Evolutionary conservation across 345 rosid species (phyloP).

Genomic region (Euphorbia pulcherrima): DNA sequence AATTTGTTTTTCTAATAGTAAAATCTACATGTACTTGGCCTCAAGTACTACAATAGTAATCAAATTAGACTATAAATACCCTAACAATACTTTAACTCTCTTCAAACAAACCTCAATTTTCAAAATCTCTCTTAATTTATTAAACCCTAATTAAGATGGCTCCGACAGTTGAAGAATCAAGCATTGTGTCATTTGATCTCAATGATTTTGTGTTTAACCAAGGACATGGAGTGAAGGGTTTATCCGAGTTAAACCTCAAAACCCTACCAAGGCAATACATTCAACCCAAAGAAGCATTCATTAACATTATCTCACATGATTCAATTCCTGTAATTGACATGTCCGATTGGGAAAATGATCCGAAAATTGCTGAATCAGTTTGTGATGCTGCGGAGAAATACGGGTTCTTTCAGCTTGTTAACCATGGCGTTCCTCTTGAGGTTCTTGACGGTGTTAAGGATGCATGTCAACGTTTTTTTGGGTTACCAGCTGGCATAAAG

Average conservation of each 20-base stretch:
- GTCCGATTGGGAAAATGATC: slow-evolving; percentile 32
- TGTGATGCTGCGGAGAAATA: slow-evolving; percentile 49
- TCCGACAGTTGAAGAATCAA: slow-evolving; percentile 7
- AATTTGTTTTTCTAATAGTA: too few relatives aligned
- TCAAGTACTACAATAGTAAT: background rate
- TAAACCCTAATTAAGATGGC: background rate
- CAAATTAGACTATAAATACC: background rate
- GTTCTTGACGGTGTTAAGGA: slow-evolving; percentile 34
- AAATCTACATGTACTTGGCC: too few relatives aligned
- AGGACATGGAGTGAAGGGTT: slow-evolving; percentile 49
- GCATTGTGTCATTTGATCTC: slow-evolving; percentile 3
- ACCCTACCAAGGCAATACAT: slow-evolving; percentile 40
- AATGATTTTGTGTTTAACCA: slow-evolving; percentile 41
- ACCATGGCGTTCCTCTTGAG: slow-evolving; percentile 42
- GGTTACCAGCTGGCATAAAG: slow-evolving; percentile 38
- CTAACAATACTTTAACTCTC: background rate
- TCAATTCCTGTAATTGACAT: slow-evolving; percentile 40
- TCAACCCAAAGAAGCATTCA: slow-evolving; percentile 35
- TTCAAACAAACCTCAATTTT: background rate
- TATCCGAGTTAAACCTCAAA: slow-evolving; percentile 42
- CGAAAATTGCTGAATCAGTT: slow-evolving; percentile 31
- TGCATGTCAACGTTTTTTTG: slow-evolving; percentile 42
- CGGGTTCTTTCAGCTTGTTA: slow-evolving; percentile 52
- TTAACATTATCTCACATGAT: slow-evolving; percentile 24
- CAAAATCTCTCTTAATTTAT: background rate